A percentile compares a stretch with the other conserved stretches of the same genome.
phyloP scores from a whole-genome alignment of 1,139 yeast genomes.

The Spathaspora jeffriesii region DNA sequence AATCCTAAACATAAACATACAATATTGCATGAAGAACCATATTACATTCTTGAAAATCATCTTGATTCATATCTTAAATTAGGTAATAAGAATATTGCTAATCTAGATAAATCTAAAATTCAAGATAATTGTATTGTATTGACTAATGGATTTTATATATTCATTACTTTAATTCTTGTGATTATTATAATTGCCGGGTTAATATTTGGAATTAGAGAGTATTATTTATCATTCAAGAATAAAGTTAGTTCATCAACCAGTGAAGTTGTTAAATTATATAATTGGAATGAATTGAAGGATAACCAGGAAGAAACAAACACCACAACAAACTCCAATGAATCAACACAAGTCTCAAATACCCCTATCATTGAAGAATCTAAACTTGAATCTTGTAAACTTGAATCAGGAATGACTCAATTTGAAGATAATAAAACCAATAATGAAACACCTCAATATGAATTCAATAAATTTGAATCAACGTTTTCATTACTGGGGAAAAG shows the following conservation, averaged over 20 bases:
- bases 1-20: conserved; percentile 2
- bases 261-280: conserved; percentile 8
- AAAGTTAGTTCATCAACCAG: conserved; percentile 10
- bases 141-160: conserved; percentile 30
- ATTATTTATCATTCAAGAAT: conserved; percentile 17
- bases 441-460: conserved; percentile 4
- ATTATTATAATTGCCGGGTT: conserved; percentile 22
- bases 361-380: conserved; percentile 6
- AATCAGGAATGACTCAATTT: conserved; percentile 9
- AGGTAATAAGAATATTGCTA: conserved; percentile 4
- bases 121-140: conserved; percentile 13
- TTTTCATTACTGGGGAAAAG: background rate
- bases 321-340: background rate
- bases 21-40: conserved; percentile 9
- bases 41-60: conserved; percentile 10
- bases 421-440: conserved; percentile 4
- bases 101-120: background rate
- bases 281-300: conserved; percentile 9
- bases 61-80: conserved; percentile 11
- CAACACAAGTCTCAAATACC: background rate
- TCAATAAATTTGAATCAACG: background rate
- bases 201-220: conserved; percentile 29
- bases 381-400: background rate
- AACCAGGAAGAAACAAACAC: background rate
- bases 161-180: conserved; percentile 23